A percentile compares a stretch with the other conserved stretches of the same genome.
phyloP scores from a whole-genome alignment of 2,329 filamentous ascomycete species.

The Diaporthe destruens region DNA sequence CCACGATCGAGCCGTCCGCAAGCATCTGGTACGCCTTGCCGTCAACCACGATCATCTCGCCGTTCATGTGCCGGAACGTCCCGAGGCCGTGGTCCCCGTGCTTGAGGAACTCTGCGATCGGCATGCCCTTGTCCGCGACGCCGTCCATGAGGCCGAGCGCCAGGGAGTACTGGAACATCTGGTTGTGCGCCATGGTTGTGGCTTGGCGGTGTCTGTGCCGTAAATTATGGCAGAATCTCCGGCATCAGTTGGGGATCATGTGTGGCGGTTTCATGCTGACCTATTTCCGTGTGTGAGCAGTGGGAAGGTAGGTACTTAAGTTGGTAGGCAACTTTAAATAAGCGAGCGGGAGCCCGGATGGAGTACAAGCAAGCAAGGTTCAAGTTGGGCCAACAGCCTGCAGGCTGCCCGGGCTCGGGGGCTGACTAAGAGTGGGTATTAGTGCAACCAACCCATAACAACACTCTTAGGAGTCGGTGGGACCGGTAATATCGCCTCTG shows the following conservation, averaged over 20 bases:
- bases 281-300: background rate
- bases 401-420: background rate
- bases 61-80: constrained; percentile 51
- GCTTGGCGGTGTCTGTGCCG: too few relatives aligned
- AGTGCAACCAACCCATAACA: background rate
- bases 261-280: too few relatives aligned
- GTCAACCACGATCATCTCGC: constrained; percentile 53
- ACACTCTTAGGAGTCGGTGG: background rate
- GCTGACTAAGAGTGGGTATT: constrained; percentile 29
- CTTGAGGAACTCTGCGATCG: constrained; percentile 46
- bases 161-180: constrained; percentile 52
- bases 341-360: constrained; percentile 11
- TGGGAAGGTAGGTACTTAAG: too few relatives aligned
- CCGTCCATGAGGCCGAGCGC: constrained; percentile 53
- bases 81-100: constrained; percentile 53
- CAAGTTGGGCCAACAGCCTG: constrained; percentile 15
- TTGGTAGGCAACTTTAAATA: constrained; percentile 3
- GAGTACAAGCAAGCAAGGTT: background rate
- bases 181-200: constrained; percentile 47
- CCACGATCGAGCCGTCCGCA: constrained; percentile 48
- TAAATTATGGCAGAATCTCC: too few relatives aligned
- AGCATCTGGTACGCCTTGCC: constrained; percentile 52
- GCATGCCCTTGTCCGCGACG: constrained; percentile 50
- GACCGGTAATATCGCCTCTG: background rate
- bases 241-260: too few relatives aligned